Conservation (phyloP, 371 early-diverging fungal species). For the Capniomyces stellatus region DNA sequence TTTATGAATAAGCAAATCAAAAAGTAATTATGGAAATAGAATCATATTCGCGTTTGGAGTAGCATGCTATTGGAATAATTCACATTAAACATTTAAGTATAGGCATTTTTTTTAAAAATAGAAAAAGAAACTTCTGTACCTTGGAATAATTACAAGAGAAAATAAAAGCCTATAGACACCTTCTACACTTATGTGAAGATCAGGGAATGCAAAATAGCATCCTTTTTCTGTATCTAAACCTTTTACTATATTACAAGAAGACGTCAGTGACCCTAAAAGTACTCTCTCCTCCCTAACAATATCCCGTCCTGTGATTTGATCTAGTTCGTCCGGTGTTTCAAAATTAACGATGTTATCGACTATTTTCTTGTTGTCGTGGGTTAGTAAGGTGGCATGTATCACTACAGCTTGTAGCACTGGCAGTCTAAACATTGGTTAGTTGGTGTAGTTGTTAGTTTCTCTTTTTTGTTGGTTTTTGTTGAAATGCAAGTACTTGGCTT, state of each 20-base stretch:
- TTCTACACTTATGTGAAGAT: conserved; percentile 1
- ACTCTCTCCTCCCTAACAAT: neutral
- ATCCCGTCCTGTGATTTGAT: neutral
- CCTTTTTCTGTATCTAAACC: neutral
- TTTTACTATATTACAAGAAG: conserved; percentile 3
- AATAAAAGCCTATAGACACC: conserved; percentile 3
- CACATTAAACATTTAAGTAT: no score
- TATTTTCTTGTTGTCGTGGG: neutral
- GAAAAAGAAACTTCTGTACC: no score
- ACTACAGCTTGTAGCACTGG: neutral
- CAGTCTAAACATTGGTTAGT: no score
- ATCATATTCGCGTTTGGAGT: no score
- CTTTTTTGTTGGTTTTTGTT: no score
- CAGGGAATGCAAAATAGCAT: conserved; percentile 6
- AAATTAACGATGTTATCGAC: neutral
- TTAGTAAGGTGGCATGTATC: neutral
- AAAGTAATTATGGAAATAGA: no score
- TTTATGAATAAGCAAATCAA: no score
- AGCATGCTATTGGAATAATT: no score
- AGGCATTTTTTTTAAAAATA: no score
- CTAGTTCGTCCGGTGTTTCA: neutral
- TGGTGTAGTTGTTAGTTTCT: no score
- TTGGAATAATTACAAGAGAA: conserved; percentile 3
- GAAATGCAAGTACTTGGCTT: no score
- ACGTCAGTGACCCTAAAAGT: neutral